phyloP scores from a whole-genome alignment of 148 eudicot genomes.

The Nepenthes gracilis region DNA sequence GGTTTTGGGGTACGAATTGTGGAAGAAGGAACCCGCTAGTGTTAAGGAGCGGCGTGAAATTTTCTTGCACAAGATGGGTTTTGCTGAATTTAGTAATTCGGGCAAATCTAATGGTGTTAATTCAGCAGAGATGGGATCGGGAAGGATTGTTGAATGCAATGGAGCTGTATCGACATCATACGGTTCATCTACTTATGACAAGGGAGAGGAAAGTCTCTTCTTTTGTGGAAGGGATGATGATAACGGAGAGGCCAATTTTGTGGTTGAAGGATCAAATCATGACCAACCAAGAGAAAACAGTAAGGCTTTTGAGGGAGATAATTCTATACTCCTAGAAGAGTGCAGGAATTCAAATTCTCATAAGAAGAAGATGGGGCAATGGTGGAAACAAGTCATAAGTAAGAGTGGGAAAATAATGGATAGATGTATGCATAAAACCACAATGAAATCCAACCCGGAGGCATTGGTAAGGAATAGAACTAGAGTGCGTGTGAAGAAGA shows the following conservation, averaged over 20 bases:
- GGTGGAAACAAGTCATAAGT: slow-evolving; percentile 37
- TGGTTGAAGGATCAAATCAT: slow-evolving; percentile 24
- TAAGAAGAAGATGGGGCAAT: slow-evolving; percentile 25
- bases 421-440: slow-evolving; percentile 1
- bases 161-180: slow-evolving; percentile 26
- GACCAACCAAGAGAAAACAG: slow-evolving; percentile 4
- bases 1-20: slow-evolving; percentile 26
- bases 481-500: slow-evolving; percentile 32
- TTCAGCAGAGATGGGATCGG: slow-evolving; percentile 11
- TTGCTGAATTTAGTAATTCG: slow-evolving; percentile 13
- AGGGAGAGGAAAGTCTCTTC: slow-evolving; percentile 7
- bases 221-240: slow-evolving; percentile 16
- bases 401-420: slow-evolving; percentile 18
- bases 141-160: slow-evolving; percentile 18
- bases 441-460: slow-evolving; percentile 1
- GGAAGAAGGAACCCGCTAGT: slow-evolving; percentile 50
- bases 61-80: slow-evolving; percentile 48
- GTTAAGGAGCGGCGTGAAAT: slow-evolving; percentile 44
- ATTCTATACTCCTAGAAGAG: slow-evolving; percentile 4
- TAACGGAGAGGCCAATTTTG: slow-evolving; percentile 21
- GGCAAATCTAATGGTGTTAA: background rate
- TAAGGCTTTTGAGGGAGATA: background rate
- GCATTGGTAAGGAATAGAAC: slow-evolving; percentile 12
- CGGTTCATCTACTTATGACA: slow-evolving; percentile 5
- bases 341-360: background rate